phyloP scores from a whole-genome alignment of 805 yeast genomes.

The Metschnikowia similis region DNA sequence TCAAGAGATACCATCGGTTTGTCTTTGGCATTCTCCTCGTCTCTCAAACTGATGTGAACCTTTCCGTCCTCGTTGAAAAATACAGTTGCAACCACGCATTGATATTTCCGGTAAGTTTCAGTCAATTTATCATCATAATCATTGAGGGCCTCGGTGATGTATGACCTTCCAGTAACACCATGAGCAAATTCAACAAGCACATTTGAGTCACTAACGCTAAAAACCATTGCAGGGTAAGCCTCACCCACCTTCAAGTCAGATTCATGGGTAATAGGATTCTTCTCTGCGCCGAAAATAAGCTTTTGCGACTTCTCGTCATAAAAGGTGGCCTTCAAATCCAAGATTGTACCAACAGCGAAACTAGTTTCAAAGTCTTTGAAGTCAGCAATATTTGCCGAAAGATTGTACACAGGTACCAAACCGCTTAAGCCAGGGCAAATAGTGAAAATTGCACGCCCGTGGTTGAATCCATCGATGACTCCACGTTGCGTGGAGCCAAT shows the following conservation, averaged over 20 bases:
- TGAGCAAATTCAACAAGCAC: constrained; percentile 69
- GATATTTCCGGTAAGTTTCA: constrained; percentile 47
- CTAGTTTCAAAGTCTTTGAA: constrained; percentile 48
- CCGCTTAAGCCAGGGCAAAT: constrained; percentile 68
- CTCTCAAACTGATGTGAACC: constrained; percentile 61
- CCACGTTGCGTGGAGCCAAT: constrained; percentile 52
- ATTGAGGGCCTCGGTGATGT: constrained; percentile 72
- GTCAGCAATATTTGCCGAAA: constrained; percentile 49
- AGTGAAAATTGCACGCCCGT: constrained; percentile 63
- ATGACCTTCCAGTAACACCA: constrained; percentile 57
- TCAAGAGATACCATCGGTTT: constrained; percentile 42
- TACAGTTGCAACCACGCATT: constrained; percentile 56
- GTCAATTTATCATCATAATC: constrained; percentile 55
- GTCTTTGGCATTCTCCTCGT: constrained; percentile 45
- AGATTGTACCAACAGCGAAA: constrained; percentile 70
- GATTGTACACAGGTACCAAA: constrained; percentile 58
- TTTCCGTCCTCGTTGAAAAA: constrained; percentile 45
- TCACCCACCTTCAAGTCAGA: constrained; percentile 53
- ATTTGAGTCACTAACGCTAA: constrained; percentile 53
- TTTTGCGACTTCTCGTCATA: constrained; percentile 51
- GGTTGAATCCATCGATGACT: constrained; percentile 60
- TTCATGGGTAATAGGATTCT: constrained; percentile 35
- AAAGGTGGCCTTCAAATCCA: constrained; percentile 52
- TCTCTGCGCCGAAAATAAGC: constrained; percentile 49
- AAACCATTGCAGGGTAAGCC: constrained; percentile 57